Conservation (phyloP, 2,329 filamentous ascomycete species). For the Colletotrichum liaoningense region DNA sequence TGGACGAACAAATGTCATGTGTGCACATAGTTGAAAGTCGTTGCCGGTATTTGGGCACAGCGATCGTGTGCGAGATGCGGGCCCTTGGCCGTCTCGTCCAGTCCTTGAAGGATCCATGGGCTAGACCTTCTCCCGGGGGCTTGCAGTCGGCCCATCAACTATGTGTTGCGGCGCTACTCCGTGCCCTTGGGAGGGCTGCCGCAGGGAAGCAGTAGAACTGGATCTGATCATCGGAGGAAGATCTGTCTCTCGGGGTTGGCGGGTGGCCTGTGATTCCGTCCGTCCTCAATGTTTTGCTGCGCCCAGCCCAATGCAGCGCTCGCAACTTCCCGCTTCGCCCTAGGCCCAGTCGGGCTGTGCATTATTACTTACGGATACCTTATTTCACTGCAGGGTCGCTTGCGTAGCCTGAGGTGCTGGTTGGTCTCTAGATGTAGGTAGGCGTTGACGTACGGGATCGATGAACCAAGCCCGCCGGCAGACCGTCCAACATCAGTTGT, state of each 20-base stretch:
- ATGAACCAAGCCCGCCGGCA: not conserved
- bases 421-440: constrained; percentile 1
- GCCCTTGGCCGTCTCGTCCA: constrained; percentile 1
- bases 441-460: not conserved
- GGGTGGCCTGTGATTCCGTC: constrained; percentile 13
- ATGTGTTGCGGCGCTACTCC: constrained; percentile 8
- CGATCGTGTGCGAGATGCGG: constrained; percentile 4
- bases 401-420: not conserved
- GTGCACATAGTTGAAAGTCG: not conserved
- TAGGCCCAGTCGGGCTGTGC: not conserved
- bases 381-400: not conserved
- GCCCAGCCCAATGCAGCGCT: constrained; percentile 18
- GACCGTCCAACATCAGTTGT: not conserved
- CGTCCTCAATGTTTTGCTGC: not conserved
- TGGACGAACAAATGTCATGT: not conserved
- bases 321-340: constrained; percentile 11
- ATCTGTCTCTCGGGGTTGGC: constrained; percentile 13
- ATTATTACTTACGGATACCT: not conserved
- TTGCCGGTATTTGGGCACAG: not conserved
- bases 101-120: constrained; percentile 5
- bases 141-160: constrained; percentile 12
- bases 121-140: constrained; percentile 15
- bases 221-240: constrained; percentile 26
- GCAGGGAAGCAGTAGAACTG: not conserved
- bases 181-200: not conserved